A percentile compares a stretch with the other conserved stretches of the same genome.
Evolutionary conservation across 495 filamentous ascomycete genomes (phyloP).

Genomic region (Pyrenula massariospora): DNA sequence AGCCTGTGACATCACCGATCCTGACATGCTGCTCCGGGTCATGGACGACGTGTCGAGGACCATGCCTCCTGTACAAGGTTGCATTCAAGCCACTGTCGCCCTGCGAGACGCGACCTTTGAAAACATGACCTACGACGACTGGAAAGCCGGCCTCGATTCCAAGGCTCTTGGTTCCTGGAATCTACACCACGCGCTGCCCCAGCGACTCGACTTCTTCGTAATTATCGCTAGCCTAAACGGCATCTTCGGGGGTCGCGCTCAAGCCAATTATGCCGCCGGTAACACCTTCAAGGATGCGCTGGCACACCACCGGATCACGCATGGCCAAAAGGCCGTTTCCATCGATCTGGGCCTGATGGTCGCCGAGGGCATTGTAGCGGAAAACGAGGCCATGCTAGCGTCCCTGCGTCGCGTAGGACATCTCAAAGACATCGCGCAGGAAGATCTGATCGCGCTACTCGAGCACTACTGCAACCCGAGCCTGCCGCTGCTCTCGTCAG

Average conservation of each 20-base stretch:
- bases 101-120: constrained; percentile 33
- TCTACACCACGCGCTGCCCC: constrained; percentile 18
- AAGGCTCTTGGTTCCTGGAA: constrained; percentile 39
- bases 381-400: constrained; percentile 1
- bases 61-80: constrained; percentile 34
- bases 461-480: constrained; percentile 20
- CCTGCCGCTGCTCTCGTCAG: constrained; percentile 5
- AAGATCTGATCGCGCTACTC: constrained; percentile 20
- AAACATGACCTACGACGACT: constrained; percentile 42
- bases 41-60: neutral
- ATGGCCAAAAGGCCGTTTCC: constrained; percentile 8
- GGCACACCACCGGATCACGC: constrained; percentile 8
- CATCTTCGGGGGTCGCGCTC: constrained; percentile 13
- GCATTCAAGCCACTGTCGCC: constrained; percentile 23
- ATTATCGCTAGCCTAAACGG: constrained; percentile 20
- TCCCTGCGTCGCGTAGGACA: neutral
- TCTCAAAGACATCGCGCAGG: neutral
- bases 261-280: constrained; percentile 21
- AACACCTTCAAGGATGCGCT: constrained; percentile 20
- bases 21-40: neutral
- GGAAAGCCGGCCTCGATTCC: constrained; percentile 30
- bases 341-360: constrained; percentile 18
- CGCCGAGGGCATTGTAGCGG: constrained; percentile 9
- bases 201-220: constrained; percentile 29
- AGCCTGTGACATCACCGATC: neutral